phyloP scores from a whole-genome alignment of 305 asterid species.

The Rubia peregrina region DNA sequence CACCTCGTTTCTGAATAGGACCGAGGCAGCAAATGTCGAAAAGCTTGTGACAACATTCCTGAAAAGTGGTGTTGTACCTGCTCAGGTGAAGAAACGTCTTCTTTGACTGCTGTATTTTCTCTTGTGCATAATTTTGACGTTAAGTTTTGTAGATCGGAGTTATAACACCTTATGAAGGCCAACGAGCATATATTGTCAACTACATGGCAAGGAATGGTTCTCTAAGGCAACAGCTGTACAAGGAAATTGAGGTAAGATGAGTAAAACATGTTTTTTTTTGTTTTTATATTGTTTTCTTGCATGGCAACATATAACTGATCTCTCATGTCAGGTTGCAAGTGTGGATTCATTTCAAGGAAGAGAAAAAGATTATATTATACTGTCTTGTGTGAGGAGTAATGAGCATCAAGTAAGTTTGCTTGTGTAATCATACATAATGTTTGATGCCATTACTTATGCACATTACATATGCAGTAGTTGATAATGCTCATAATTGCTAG shows the following conservation, averaged over 20 bases:
- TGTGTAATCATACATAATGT: neutral
- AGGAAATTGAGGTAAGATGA: slow-evolving; percentile 89
- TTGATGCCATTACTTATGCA: too few relatives aligned
- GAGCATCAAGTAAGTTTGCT: slow-evolving; percentile 82
- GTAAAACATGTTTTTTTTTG: neutral
- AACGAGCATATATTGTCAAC: slow-evolving; percentile 95
- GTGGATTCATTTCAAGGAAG: slow-evolving; percentile 99
- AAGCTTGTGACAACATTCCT: slow-evolving; percentile 92
- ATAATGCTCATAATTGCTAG: too few relatives aligned
- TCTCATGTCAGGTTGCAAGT: slow-evolving; percentile 77
- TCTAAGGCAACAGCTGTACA: slow-evolving; percentile 92
- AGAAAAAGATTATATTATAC: slow-evolving; percentile 93
- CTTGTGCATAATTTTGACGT: neutral
- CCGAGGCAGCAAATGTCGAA: slow-evolving; percentile 99
- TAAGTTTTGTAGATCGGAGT: slow-evolving; percentile 72
- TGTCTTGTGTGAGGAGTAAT: slow-evolving; percentile 98
- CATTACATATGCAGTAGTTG: too few relatives aligned
- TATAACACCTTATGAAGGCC: slow-evolving; percentile 99
- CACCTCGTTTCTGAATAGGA: slow-evolving; percentile 92
- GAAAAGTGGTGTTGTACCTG: slow-evolving; percentile 97
- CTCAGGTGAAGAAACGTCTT: slow-evolving; percentile 49
- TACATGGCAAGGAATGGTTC: slow-evolving; percentile 98
- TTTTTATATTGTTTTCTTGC: neutral
- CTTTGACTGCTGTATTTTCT: neutral
- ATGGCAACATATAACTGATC: slow-evolving; percentile 16